A percentile compares a stretch with the other conserved stretches of the same genome.
Conservation (phyloP, 495 filamentous ascomycete genomes). For the Geopyxis carbonaria region DNA sequence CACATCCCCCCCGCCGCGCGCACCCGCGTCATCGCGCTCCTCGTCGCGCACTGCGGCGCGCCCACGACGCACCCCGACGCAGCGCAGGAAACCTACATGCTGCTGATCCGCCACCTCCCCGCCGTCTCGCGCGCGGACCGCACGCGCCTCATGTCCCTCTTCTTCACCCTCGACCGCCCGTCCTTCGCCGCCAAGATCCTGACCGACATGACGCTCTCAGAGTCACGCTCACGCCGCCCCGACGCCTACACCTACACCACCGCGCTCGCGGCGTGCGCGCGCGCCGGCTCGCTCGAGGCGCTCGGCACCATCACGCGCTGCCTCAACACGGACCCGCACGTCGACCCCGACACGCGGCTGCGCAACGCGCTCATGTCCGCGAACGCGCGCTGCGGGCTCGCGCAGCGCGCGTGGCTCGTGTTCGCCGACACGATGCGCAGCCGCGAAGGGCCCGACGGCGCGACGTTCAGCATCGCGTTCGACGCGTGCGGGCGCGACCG, state of each 20-base stretch:
- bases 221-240: constrained; percentile 41
- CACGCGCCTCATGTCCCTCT: constrained; percentile 58
- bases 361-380: constrained; percentile 76
- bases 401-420: constrained; percentile 49
- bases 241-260: constrained; percentile 54
- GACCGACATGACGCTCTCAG: constrained; percentile 59
- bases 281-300: constrained; percentile 42
- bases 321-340: constrained; percentile 67
- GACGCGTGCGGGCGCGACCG: constrained; percentile 56
- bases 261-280: constrained; percentile 60
- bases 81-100: constrained; percentile 66
- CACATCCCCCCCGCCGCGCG: constrained; percentile 50
- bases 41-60: constrained; percentile 49
- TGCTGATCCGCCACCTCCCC: constrained; percentile 60
- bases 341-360: constrained; percentile 59
- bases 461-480: constrained; percentile 60
- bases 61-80: constrained; percentile 40
- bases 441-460: constrained; percentile 64
- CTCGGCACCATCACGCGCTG: constrained; percentile 70
- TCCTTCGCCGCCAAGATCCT: constrained; percentile 78
- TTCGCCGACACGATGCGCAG: constrained; percentile 66
- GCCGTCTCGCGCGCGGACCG: constrained; percentile 47
- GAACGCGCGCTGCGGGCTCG: constrained; percentile 48
- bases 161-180: constrained; percentile 56
- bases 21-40: constrained; percentile 38